Evolutionary conservation across 129 eudicot genomes (phyloP), one percentile per base, ranked within the genome.

Genomic region (Sambucus nigra): DNA sequence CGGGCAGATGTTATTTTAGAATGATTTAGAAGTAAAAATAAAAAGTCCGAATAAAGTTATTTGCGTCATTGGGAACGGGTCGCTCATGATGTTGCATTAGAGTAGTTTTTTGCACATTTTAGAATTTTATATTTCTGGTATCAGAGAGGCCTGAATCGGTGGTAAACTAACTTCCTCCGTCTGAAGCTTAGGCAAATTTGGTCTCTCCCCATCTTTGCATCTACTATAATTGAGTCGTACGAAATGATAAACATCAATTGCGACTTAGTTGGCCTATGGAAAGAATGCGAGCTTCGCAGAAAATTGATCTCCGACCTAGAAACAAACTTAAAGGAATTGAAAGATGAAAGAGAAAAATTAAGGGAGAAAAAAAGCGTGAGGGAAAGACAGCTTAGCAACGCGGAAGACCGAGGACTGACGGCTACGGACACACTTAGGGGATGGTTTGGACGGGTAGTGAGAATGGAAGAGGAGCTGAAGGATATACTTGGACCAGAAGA

Each of bases 81-180:
- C n/a, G n/a, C n/a, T n/a, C n/a, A 53, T 76, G 57, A 59, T 76
- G 20, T 61, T 68, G 22, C 94, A 79, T 51, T 83, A 83, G 24
- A 5, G 1, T 47, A 17, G 23, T 47, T 25, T 3, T 5, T 13
- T 18, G 10, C 53, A 47, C n/a, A 10, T 40, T 40, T 17, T 9
- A 10, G 3, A 5, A 40, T 13, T 9, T 40, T 17, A 40, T 17
- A 40, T 40, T 40, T 40, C 3, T n/a, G n/a, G n/a, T n/a, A 40
- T 40, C 47, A 40, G 47, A 40, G 47, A 40, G 2, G 47, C 3
- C 2, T 17, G 13, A 40, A 40, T 40, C 15, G 11, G 47, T 9
- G 4, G 47, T 40, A 17, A 9, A 40, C 15, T 40, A 46, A 46
- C 20, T 24, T 16, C 20, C 51, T 46, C 51, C 5, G 7, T 14